Base-by-base conservation (phyloP, 208 protist species). In the Angomonas desouzai region DNA sequence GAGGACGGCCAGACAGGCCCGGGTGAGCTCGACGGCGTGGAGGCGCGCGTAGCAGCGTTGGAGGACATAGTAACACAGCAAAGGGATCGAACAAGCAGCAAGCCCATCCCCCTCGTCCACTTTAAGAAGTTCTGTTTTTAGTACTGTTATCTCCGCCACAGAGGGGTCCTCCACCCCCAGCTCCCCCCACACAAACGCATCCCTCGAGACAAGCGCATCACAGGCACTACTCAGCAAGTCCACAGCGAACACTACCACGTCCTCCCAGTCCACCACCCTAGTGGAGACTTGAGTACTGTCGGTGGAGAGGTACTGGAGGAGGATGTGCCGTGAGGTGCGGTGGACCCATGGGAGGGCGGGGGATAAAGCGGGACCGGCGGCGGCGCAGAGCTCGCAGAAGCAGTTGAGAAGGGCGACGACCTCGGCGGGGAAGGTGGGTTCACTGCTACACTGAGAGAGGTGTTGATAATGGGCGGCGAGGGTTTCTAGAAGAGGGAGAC, bases 141-240 rank as follows among this genome's bases (percentile, higher is more conserved):
- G 20, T 6, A 16, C 18, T 51, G 45, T 27, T 3, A 23, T 51
- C n/a, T 23, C 45, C 45, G 45, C 4, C 4, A 16, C 6, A 51
- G 45, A 27, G 28, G 34, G 36, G 25, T 67, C 62, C 28, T 48
- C 30, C 22, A 55, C 32, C 3, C 30, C 58, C 30, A 72, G 48
- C 48, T 62, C 58, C 7, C 23, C 22, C 27, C 28, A 20, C 32
- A 72, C 33, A 3, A 76, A 29, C 16, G 53, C 62, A 32, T 76
- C 66, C 22, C 70, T 68, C n/a, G 71, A 61, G n/a, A 88, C 18
- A 20, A 80, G 27, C 23, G 68, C 67, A 58, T 75, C 72, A 51
- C 77, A 88, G 36, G 66, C 67, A 33, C 55, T 70, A 60, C 81
- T 80, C 22, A 88, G 53, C n/a, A 88, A 67, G 51, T 88, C 77